These are phyloP conservation scores for Myxozyma sirexii DNA, from an alignment of 805 yeast genomes.

Conservation along the genomic window DNA sequence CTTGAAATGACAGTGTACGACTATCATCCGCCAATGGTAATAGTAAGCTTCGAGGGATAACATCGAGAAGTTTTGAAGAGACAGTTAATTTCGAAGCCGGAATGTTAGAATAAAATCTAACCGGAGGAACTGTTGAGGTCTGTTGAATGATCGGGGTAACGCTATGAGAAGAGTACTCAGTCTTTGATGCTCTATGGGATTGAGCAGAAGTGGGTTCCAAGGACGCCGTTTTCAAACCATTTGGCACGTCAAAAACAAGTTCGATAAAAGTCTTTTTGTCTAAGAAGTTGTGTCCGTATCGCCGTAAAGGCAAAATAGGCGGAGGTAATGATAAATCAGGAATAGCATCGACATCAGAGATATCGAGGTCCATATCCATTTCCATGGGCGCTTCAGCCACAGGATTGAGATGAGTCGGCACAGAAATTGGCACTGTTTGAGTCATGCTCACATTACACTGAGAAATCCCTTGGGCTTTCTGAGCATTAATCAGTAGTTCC, in stretches of 20 bases:
- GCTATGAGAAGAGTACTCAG: neutral
- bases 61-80: conserved; percentile 67
- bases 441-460: neutral
- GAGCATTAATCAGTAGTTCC: conserved; percentile 60
- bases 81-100: conserved; percentile 69
- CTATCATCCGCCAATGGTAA: conserved; percentile 74
- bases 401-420: neutral
- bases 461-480: neutral
- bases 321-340: conserved; percentile 94
- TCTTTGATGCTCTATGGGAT: neutral
- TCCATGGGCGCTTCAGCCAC: neutral
- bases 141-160: neutral
- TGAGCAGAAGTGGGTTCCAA: neutral
- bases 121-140: conserved; percentile 38
- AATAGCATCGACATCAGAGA: conserved; percentile 62
- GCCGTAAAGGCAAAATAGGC: conserved; percentile 88
- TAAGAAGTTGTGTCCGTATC: conserved; percentile 94
- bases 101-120: conserved; percentile 50
- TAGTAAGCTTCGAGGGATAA: conserved; percentile 83
- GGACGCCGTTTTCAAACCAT: conserved; percentile 38
- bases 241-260: conserved; percentile 60
- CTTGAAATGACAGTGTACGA: conserved; percentile 64
- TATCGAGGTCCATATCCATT: conserved; percentile 20
- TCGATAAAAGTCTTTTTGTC: conserved; percentile 88
- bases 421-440: neutral